Base-by-base conservation (phyloP, 1,139 yeast genomes). In the Kodamaea fungicola region DNA sequence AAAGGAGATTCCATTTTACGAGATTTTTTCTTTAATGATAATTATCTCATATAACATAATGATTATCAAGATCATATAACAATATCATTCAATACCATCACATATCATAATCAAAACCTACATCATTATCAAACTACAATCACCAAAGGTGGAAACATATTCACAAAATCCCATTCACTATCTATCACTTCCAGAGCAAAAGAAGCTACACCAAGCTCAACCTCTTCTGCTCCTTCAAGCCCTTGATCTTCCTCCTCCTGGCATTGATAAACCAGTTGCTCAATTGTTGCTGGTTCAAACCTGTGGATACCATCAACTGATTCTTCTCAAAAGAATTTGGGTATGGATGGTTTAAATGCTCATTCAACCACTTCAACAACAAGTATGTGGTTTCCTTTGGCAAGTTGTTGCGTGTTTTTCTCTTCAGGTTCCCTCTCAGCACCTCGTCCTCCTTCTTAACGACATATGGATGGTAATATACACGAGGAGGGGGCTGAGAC, bases 261-360 rank as follows among this genome's bases (percentile, higher is more conserved):
- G 96, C 97, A 60, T 92, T 92, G 52, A 92, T 92, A 57, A 92
- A 92, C 97, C 98, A 92, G 59, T 92, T 92, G 46, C 94, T 82
- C 44, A 92, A 74, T 60, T 92, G 98, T 49, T 89, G 95, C 59
- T 86, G 80, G 44, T 90, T 85, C 52, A 92, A 74, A 1, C 97
- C 96, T 0, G 98, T 92, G 54, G 78, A 76, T 50, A 76, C 69
- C 72, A 89, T 79, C 47, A 92, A 70, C 50, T 83, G 85, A 46
- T 79, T 74, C 64, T 92, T 92, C 54, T 90, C 97, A 46, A 84
- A 83, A 36, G 90, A 86, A 44, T 89, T 86, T 5, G 98, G 98
- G 59, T 90, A 90, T 10, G 98, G 98, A 55, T 90, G 95, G 50
- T 85, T 83, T 47, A 89, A 65, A 59, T 92, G 95, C 35, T 82